Evolutionary conservation across 257 asterid species (phyloP).

Genomic region (Nicotiana undulata): DNA sequence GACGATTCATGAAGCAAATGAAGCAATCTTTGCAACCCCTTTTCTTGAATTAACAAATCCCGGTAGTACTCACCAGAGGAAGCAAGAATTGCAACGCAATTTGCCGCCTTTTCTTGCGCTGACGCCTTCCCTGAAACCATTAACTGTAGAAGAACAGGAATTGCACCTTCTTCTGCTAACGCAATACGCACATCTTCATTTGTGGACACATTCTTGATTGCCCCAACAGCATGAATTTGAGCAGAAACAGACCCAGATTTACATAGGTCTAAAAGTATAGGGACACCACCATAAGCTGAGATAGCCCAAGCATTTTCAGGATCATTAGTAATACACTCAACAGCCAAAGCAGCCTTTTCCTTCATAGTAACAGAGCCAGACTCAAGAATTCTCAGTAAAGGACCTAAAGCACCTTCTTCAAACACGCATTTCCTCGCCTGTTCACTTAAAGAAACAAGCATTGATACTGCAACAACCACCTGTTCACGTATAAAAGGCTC

Average conservation of each 20-base stretch:
- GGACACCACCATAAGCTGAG: slow-evolving; percentile 79
- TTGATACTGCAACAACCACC: slow-evolving; percentile 61
- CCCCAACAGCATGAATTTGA: slow-evolving; percentile 72
- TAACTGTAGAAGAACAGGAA: slow-evolving; percentile 58
- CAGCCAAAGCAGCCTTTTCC: slow-evolving; percentile 76
- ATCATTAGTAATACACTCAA: slow-evolving; percentile 66
- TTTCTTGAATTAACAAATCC: slow-evolving; percentile 48
- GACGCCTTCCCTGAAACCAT: slow-evolving; percentile 54
- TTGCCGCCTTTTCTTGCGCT: slow-evolving; percentile 66
- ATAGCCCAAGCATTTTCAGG: slow-evolving; percentile 87
- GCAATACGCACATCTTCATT: slow-evolving; percentile 62
- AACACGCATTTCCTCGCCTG: slow-evolving; percentile 60
- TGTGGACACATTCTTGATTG: slow-evolving; percentile 49
- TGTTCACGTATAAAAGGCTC: slow-evolving; percentile 40
- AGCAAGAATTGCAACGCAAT: slow-evolving; percentile 66
- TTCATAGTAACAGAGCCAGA: slow-evolving; percentile 53
- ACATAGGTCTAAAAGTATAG: slow-evolving; percentile 54
- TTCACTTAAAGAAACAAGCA: slow-evolving; percentile 50
- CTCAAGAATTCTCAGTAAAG: slow-evolving; percentile 59
- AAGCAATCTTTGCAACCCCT: slow-evolving; percentile 54
- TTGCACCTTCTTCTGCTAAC: slow-evolving; percentile 73
- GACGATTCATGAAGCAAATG: slow-evolving; percentile 54
- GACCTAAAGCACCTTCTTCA: slow-evolving; percentile 89
- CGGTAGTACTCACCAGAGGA: slow-evolving; percentile 58
- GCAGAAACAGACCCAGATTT: slow-evolving; percentile 65